Base-by-base conservation (phyloP, 1,139 yeast genomes). In the Protomyces gravidus region DNA sequence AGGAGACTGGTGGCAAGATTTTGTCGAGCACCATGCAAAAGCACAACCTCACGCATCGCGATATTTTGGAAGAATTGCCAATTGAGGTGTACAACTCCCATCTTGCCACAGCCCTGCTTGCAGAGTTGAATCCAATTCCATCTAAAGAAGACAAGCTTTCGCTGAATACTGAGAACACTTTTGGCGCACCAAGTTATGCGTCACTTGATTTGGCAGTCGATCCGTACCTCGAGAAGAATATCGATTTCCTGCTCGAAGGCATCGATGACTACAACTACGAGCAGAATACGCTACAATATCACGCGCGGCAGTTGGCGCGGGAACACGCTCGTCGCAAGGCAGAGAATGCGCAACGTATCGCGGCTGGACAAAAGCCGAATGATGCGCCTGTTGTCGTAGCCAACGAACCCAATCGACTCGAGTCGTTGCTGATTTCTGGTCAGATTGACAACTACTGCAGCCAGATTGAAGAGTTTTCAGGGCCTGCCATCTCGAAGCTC, bases 261-360 rank as follows among this genome's bases (percentile, higher is more conserved):
- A 80, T 86, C 50, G 95, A 89, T 71, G 83, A 85, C 52, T 84
- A 83, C 75, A 85, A 85, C 74, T 84, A 84, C 69, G 94, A 86
- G 69, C 88, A 86, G 71, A 85, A 86, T 67, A 86, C 85, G 73
- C 84, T 85, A 77, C 86, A 86, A 75, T 84, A 84, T 72, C 88
- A 83, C 76, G 95, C 86, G 75, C 83, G 95, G 75, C 85, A 82
- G 68, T 76, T 82, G 65, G 81, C 84, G 59, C 81, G 89, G 71
- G 95, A 87, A 70, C 78, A 78, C 70, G 74, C 82, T 63, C 83
- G 81, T 72, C 76, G 89, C 32, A 63, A 63, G 36, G 46, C 80
- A 64, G 92, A 85, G 68, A 85, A 86, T 72, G 77, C 79, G 58
- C 81, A 80, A 66, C 79, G 87, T 66, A 76, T 73, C 57, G 72